These are phyloP conservation scores for Botryobasidium botryosum DNA, from an alignment of 768 basidiomycete species.

Conservation along the genomic window DNA sequence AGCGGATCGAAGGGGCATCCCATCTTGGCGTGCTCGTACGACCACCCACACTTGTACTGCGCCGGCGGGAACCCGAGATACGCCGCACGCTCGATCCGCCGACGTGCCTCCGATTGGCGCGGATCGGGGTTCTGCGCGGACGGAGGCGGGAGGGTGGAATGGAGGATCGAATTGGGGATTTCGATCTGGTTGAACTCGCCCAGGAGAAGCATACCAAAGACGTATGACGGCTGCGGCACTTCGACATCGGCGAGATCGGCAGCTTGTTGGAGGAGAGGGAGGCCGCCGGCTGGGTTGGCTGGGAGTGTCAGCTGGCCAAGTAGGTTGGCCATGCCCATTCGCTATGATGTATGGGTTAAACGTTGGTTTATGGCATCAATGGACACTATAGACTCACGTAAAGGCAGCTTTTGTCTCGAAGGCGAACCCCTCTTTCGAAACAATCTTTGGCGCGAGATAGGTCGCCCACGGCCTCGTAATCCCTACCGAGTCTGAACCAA, in stretches of 20 bases:
- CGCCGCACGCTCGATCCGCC: constrained; percentile 69
- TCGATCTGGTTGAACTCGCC: constrained; percentile 60
- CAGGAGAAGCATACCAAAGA: constrained; percentile 74
- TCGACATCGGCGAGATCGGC: constrained; percentile 56
- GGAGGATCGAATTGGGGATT: constrained; percentile 33
- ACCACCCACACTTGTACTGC: constrained; percentile 84
- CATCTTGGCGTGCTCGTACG: constrained; percentile 78
- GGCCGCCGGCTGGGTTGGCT: constrained; percentile 34
- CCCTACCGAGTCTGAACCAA: constrained; percentile 84
- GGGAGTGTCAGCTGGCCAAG: constrained; percentile 68
- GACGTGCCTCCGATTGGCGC: constrained; percentile 45
- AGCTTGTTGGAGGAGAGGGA: constrained; percentile 60
- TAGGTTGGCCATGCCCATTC: constrained; percentile 84
- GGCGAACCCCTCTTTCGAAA: constrained; percentile 66
- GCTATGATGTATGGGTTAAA: constrained; percentile 25
- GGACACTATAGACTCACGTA: constrained; percentile 39
- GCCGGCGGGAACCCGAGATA: constrained; percentile 64
- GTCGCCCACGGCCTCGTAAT: constrained; percentile 79
- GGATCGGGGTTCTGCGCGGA: constrained; percentile 20
- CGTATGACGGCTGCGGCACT: constrained; percentile 78
- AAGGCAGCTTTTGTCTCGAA: constrained; percentile 58
- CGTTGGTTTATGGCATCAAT: not conserved
- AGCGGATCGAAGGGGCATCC: constrained; percentile 80
- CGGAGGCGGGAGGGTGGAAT: constrained; percentile 35
- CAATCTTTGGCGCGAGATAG: constrained; percentile 57